phyloP scores from a whole-genome alignment of 768 basidiomycete species.

The Boletus subparvulus region DNA sequence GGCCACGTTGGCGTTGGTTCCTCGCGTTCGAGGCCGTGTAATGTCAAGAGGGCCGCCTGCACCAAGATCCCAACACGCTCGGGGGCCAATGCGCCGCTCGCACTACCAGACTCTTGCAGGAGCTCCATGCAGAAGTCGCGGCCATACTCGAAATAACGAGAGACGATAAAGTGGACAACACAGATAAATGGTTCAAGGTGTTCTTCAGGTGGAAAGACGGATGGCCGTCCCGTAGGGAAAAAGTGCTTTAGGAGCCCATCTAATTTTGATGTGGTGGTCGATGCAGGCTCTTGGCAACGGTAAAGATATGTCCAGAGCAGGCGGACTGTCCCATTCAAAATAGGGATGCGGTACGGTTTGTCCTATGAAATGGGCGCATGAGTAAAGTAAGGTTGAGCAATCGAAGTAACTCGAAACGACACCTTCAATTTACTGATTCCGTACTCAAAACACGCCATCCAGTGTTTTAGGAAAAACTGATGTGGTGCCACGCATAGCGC shows the following conservation, averaged over 20 bases:
- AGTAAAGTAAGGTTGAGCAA: constrained; percentile 3
- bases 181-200: constrained; percentile 74
- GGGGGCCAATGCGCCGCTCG: constrained; percentile 52
- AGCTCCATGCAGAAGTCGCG: constrained; percentile 78
- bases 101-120: constrained; percentile 62
- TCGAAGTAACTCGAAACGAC: constrained; percentile 2
- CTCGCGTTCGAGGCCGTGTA: constrained; percentile 73
- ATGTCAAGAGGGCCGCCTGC: constrained; percentile 72
- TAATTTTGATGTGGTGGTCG: constrained; percentile 77
- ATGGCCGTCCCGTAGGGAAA: constrained; percentile 69
- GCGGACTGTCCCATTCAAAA: constrained; percentile 81
- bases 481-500: constrained; percentile 86
- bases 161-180: constrained; percentile 79
- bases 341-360: constrained; percentile 61
- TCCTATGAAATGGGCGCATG: constrained; percentile 51
- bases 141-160: constrained; percentile 83
- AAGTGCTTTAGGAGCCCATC: constrained; percentile 74
- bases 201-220: constrained; percentile 68
- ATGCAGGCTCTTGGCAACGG: constrained; percentile 81
- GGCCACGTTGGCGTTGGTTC: constrained; percentile 75
- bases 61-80: constrained; percentile 75
- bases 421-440: constrained; percentile 83
- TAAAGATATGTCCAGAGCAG: constrained; percentile 95
- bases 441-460: constrained; percentile 71
- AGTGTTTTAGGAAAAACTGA: constrained; percentile 80